Evolutionary conservation across 106 monocot species (phyloP).

Genomic region (Phalaenopsis aphrodite): DNA sequence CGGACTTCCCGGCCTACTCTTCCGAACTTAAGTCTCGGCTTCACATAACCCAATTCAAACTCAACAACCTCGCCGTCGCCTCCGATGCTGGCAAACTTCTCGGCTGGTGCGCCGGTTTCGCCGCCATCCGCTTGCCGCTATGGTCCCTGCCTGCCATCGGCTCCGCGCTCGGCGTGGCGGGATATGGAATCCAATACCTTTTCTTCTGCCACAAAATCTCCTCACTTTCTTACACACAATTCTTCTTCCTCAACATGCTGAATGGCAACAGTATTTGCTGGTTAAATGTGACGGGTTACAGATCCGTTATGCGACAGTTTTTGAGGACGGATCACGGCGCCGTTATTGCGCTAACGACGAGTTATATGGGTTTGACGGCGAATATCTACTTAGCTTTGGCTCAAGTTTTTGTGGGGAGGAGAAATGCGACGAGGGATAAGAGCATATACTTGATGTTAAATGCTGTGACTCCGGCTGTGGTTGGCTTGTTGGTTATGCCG

Average conservation of each 20-base stretch:
- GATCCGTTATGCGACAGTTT: conserved; percentile 12
- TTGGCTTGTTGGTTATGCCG: conserved; percentile 5
- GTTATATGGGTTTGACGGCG: conserved; percentile 11
- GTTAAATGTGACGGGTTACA: conserved; percentile 10
- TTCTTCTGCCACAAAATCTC: conserved; percentile 9
- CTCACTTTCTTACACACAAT: conserved; percentile 6
- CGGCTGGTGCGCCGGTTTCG: conserved; percentile 5
- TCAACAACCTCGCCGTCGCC: conserved; percentile 23
- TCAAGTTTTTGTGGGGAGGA: background rate
- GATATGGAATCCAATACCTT: conserved; percentile 16
- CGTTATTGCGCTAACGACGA: conserved; percentile 8
- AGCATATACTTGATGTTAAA: conserved; percentile 8
- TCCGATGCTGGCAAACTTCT: conserved; percentile 15
- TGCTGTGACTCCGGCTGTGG: background rate
- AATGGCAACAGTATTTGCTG: conserved; percentile 16
- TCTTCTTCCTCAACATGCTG: conserved; percentile 7
- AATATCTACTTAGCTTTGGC: conserved; percentile 14
- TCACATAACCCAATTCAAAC: conserved; percentile 14
- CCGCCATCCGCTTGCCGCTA: background rate
- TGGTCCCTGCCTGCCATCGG: conserved; percentile 14
- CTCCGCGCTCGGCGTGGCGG: background rate
- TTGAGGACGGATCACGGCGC: background rate
- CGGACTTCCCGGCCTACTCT: conserved; percentile 41
- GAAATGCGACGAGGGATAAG: background rate
- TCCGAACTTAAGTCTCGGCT: conserved; percentile 27